Base-by-base conservation (phyloP, 2,329 filamentous ascomycete genomes). In the Cladophialophora immunda region DNA sequence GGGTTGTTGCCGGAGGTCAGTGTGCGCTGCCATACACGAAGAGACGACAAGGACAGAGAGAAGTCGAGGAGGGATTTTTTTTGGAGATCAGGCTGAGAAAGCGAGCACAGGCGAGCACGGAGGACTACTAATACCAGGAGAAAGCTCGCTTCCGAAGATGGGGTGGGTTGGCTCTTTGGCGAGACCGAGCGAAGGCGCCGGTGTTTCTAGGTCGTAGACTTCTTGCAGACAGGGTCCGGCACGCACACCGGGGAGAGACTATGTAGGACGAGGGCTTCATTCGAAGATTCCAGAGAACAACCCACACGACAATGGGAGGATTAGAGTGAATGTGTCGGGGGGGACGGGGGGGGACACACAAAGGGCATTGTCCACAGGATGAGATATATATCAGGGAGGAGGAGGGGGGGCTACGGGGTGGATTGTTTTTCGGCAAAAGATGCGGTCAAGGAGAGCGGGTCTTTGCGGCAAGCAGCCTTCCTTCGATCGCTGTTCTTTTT, bases 401-500 rank as follows among this genome's bases (percentile, higher is more conserved):
- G 22, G 45, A 8, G 15, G 45, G 45, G 19, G 45, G 22, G 8
- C 4, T 1, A 11, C 19, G 38, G 45, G 19, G 41, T 22, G 58
- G 52, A 34, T 61, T 22, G 29, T 25, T 25, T 50, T 52, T 30
- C 45, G 45, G 19, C 45, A 25, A 22, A 70, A 70, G 67, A 38
- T 66, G 68, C 68, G 68, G 68, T 70, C 68, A 67, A 61, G 47
- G 34, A 62, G 38, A 63, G 65, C 66, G 68, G 68, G 68, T 62
- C 65, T 58, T 36, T 52, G 58, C 47, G 41, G 52, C 52, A 50
- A 50, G 58, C 58, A 54, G 61, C 50, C 30, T 57, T 54, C 63
- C 52, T 52, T 62, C 52, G 58, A 58, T 68, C 56, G 59, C 45
- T 59, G 38, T 30, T 64, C 36, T 36, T 19, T 30, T 66, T 53